Base-by-base conservation (phyloP, 2,329 filamentous ascomycete species). In the Triangularia verruculosa region DNA sequence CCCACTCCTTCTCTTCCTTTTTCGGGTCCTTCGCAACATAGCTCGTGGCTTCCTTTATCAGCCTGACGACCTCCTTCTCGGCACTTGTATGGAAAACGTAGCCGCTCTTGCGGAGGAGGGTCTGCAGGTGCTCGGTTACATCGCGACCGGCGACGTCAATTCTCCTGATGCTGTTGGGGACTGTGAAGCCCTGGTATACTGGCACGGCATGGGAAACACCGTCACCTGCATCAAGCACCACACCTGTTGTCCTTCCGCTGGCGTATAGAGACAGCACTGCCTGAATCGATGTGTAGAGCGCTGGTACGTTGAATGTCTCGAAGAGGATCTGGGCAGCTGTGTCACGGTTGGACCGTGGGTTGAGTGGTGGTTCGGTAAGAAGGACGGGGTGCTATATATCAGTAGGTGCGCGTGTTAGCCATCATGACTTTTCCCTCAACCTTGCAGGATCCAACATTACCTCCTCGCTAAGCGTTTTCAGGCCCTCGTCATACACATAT, bases 381-480 rank as follows among this genome's bases (percentile, higher is more conserved):
- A 99, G 87, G 66, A 99, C 94, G 53, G 95, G 95, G 78, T 99
- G 95, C 89, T 93, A 68, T 43, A 66, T n/a, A 39, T 28, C 20
- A 61, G 17, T 15, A n/a, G n/a, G 17, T 8, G 5, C 7, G 39
- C 2, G 53, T 20, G 59, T 64, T 55, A 65, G 61, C 47, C 39
- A 6, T 43, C 12, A 12, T n/a, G 30, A 9, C 9, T 8, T 13
- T 28, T 24, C 39, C 9, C 13, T 17, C 20, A 17, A 4, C 34
- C n/a, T 27, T 17, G 2, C n/a, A 24, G 20, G 24, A 34, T 4
- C 13, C 17, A 52, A 17, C 20, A 80, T 76, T 77, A 93, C 91
- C 85, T 99, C 95, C 84, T 99, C 95, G 78, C 93, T 97, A 74
- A 97, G 83, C 57, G 94, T 97, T 82, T 97, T 98, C 72, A 99